A percentile compares a stretch with the other conserved stretches of the same genome.
Evolutionary conservation across 306 rosid genomes (phyloP).

Genomic region (Gleditsia sinensis): DNA sequence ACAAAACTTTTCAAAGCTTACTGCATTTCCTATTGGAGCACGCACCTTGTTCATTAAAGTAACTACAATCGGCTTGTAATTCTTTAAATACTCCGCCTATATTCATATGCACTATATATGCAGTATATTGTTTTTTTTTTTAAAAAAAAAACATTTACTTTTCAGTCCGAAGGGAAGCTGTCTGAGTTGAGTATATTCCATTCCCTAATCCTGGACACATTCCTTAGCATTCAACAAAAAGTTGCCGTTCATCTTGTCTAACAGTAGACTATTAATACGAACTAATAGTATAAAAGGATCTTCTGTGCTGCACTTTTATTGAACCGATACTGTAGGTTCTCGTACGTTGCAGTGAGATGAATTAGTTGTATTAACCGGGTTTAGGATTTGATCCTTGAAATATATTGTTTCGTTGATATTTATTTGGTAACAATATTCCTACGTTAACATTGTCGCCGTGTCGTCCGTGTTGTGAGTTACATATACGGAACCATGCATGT

Average conservation of each 20-base stretch:
- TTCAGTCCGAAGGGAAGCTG: background rate
- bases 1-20: slow-evolving; percentile 34
- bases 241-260: slow-evolving; percentile 33
- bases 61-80: slow-evolving; percentile 40
- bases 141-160: no score
- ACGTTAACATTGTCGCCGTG: no score
- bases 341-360: no score
- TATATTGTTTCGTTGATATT: no score
- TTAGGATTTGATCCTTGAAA: no score
- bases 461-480: no score
- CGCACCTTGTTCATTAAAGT: slow-evolving; percentile 56
- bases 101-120: no score
- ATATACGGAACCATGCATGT: slow-evolving; percentile 78
- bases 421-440: no score
- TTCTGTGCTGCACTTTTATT: slow-evolving; percentile 20
- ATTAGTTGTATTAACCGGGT: no score
- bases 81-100: no score
- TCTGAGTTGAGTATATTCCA: background rate
- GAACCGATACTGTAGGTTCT: no score
- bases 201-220: background rate
- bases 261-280: background rate
- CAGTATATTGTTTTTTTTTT: slow-evolving; percentile 1
- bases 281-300: background rate
- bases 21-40: slow-evolving; percentile 44
- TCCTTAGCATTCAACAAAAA: slow-evolving; percentile 29